Base-by-base conservation (phyloP, 495 filamentous ascomycete species). In the Talaromyces thailandensis region DNA sequence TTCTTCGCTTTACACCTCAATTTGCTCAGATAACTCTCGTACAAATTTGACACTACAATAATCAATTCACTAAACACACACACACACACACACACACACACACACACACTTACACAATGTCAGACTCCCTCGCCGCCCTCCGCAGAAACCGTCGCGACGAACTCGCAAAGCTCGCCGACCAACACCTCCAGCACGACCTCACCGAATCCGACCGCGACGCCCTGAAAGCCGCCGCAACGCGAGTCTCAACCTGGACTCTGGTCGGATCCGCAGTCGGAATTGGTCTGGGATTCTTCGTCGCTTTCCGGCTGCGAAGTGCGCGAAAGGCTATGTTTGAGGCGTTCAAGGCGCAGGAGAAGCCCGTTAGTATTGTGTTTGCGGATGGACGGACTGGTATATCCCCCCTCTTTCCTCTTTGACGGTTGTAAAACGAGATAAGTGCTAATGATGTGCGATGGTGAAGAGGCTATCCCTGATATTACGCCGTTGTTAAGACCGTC, bases 181-280 rank as follows among this genome's bases (percentile, higher is more conserved):
- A 85, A 58, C 87, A 89, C 71, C 60, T 87, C 32, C 75, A 89
- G 60, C 79, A 87, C 60, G 86, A 88, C 64, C 79, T 89, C 28
- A 70, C 72, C 14, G 64, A 79, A 63, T 72, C 77, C 12, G 87
- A 90, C 67, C 86, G 86, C 64, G 81, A 84, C 11, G 75, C 73
- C 2, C 74, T 90, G 11, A 74, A 76, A 28, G 71, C 64, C 5
- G 87, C 86, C 6, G 81, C 84, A 11, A 65, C 62, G 5, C 82
- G 73, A 53, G 71, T 88, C 18, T 76, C 75, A 14, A 73, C 73
- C 3, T 79, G 84, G 72, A 77, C 83, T 2, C 74, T 76, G 3
- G 66, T 89, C 62, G 87, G 86, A 14, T 83, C 84, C 1, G 70
- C 84, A 0, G 51, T 87, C 0, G 87, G 87, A 7, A 65, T 89